These are phyloP conservation scores for Oryza officinalis DNA, from an alignment of 176 grass and related monocot species.

Conservation along the genomic window DNA sequence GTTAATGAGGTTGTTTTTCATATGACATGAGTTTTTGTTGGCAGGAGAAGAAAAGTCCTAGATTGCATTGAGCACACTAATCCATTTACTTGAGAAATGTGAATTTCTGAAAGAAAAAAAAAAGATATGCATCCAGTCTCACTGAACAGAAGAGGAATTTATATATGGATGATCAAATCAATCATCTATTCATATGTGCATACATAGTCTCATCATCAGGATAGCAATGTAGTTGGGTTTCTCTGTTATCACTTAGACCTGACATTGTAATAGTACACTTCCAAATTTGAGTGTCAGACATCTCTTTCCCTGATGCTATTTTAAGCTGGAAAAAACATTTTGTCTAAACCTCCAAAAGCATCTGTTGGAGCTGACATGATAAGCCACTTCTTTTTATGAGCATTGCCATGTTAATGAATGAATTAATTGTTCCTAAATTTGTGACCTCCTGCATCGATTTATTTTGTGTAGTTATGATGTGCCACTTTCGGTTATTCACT, in stretches of 20 bases:
- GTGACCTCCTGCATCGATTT: neutral
- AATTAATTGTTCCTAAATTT: neutral
- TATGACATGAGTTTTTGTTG: conserved; percentile 3
- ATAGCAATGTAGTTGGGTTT: neutral
- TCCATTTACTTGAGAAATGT: neutral
- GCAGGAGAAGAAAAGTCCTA: neutral
- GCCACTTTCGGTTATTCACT: conserved; percentile 15
- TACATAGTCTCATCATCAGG: neutral
- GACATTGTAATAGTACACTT: neutral
- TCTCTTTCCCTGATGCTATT: neutral
- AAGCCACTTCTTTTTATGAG: neutral
- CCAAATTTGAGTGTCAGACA: neutral
- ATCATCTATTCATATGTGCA: neutral
- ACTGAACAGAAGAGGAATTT: neutral
- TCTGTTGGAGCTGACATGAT: neutral
- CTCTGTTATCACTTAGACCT: neutral
- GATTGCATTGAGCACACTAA: neutral
- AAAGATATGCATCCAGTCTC: neutral
- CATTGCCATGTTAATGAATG: neutral
- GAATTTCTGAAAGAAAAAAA: neutral
- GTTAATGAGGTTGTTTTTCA: neutral
- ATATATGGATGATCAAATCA: conserved; percentile 8
- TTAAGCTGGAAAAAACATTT: neutral
- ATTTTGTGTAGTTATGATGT: neutral
- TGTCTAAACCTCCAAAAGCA: neutral